Conservation (phyloP, 2,329 filamentous ascomycete genomes). For the Ustilaginoidea virens region DNA sequence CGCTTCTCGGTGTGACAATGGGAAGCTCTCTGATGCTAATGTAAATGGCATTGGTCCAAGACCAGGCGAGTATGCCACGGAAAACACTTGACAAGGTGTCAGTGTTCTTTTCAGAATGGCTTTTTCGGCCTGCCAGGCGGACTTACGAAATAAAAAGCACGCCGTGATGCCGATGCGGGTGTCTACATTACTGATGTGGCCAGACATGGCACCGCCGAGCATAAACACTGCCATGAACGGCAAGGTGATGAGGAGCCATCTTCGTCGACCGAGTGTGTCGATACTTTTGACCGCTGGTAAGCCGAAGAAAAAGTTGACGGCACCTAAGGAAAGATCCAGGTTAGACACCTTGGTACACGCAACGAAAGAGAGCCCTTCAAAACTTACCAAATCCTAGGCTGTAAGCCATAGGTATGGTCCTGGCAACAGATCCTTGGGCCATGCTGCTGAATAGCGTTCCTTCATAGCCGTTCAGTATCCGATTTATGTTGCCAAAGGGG, state of each 20-base stretch:
- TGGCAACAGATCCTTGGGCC: slow-evolving; percentile 7
- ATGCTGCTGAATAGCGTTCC: slow-evolving; percentile 11
- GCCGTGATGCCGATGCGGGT: slow-evolving; percentile 16
- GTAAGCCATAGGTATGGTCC: slow-evolving; percentile 11
- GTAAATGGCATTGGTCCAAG: slow-evolving; percentile 33
- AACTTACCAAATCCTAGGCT: slow-evolving; percentile 17
- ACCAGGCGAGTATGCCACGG: slow-evolving; percentile 25
- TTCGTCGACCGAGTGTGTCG: slow-evolving; percentile 22
- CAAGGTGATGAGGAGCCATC: slow-evolving; percentile 26
- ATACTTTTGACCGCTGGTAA: slow-evolving; percentile 21
- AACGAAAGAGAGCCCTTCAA: background rate
- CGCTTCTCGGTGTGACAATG: slow-evolving; percentile 31
- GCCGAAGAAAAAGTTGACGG: slow-evolving; percentile 26
- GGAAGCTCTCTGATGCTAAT: slow-evolving; percentile 33
- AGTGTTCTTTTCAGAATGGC: no score
- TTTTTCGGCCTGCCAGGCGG: background rate
- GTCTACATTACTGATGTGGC: slow-evolving; percentile 8
- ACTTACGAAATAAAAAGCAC: slow-evolving; percentile 19
- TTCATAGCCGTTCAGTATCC: slow-evolving; percentile 3
- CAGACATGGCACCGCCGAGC: slow-evolving; percentile 21
- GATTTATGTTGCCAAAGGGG: background rate
- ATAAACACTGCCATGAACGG: slow-evolving; percentile 28
- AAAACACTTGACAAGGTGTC: no score
- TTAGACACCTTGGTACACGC: background rate
- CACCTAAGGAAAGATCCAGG: slow-evolving; percentile 9